Conservation (phyloP, 2,329 filamentous ascomycete genomes). For the Zasmidium cellare region DNA sequence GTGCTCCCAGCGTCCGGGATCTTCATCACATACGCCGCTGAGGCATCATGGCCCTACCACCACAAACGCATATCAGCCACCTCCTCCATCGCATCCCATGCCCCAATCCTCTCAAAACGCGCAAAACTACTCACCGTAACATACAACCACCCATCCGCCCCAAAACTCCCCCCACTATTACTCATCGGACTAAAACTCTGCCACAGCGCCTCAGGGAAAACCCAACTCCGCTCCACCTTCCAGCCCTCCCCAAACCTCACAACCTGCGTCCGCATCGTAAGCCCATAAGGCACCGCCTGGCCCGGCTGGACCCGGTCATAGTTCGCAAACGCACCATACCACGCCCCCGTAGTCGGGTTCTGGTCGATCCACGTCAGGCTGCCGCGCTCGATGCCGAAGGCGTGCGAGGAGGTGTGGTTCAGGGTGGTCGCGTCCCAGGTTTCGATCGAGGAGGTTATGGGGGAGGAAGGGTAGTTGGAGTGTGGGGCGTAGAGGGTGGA, state of each 20-base stretch:
- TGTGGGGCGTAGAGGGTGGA: constrained; percentile 5
- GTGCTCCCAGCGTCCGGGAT: constrained; percentile 2
- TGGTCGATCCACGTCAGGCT: constrained; percentile 6
- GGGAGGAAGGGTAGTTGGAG: constrained; percentile 1
- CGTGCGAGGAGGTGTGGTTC: constrained; percentile 2
- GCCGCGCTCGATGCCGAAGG: constrained; percentile 6
- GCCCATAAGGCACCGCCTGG: constrained; percentile 3
- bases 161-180: constrained; percentile 8
- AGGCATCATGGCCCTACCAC: constrained; percentile 2
- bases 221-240: constrained; percentile 4
- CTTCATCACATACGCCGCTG: constrained; percentile 7
- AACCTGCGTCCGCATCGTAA: constrained; percentile 9
- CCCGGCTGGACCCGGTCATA: constrained; percentile 9
- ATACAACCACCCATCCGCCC: constrained; percentile 7
- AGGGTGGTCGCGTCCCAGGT: constrained; percentile 10
- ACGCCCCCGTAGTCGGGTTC: neutral
- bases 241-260: constrained; percentile 3
- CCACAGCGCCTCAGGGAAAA: constrained; percentile 5
- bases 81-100: no score
- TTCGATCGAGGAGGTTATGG: constrained; percentile 2
- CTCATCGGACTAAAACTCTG: constrained; percentile 8
- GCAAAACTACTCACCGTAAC: no score
- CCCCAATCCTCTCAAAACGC: no score
- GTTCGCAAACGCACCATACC: constrained; percentile 8
- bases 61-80: no score